These are phyloP conservation scores for Tephrocybe rancida DNA, from an alignment of 768 basidiomycete genomes.

Conservation along the genomic window DNA sequence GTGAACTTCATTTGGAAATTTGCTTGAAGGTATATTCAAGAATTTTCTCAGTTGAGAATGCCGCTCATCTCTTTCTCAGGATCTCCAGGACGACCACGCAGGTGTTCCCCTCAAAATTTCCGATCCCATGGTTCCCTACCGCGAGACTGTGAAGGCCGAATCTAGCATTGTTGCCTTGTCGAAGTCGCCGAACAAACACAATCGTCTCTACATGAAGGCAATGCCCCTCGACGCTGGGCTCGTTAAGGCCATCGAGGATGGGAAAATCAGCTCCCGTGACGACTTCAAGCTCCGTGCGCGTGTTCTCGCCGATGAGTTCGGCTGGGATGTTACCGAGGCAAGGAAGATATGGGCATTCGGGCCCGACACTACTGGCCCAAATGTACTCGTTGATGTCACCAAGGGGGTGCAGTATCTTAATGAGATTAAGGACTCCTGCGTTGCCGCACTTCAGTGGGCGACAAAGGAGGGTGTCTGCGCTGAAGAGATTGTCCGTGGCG, in stretches of 20 bases:
- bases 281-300: constrained; percentile 98
- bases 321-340: constrained; percentile 99
- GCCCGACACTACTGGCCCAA: constrained; percentile 95
- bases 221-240: constrained; percentile 92
- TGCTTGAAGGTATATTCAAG: constrained; percentile 80
- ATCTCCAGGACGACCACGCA: constrained; percentile 98
- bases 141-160: constrained; percentile 96
- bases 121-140: constrained; percentile 94
- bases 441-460: constrained; percentile 99
- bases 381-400: constrained; percentile 95
- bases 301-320: constrained; percentile 91
- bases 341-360: constrained; percentile 99
- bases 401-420: constrained; percentile 99
- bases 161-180: constrained; percentile 95
- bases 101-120: constrained; percentile 98
- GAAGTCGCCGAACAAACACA: constrained; percentile 99
- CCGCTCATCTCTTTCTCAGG: constrained; percentile 43
- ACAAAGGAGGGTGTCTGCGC: constrained; percentile 96
- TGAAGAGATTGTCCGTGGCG: constrained; percentile 98
- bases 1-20: constrained; percentile 98
- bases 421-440: constrained; percentile 99
- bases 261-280: constrained; percentile 85
- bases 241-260: constrained; percentile 86
- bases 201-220: constrained; percentile 94
- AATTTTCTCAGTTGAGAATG: background rate